phyloP scores from a whole-genome alignment of 805 yeast species.

The Candida schatavii region DNA sequence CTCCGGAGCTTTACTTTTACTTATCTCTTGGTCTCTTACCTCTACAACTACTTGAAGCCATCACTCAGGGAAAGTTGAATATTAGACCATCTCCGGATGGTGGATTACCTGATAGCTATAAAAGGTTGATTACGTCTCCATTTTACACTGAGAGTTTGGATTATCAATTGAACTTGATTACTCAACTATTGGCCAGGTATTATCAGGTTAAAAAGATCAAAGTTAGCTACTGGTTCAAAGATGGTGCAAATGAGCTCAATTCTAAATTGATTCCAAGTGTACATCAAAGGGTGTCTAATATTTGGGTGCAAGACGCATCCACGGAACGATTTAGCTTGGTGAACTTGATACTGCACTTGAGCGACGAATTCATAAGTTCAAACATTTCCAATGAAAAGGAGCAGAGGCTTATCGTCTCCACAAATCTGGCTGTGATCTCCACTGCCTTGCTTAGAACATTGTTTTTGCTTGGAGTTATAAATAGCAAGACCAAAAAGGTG shows the following conservation, averaged over 20 bases:
- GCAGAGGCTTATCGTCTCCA: conserved; percentile 30
- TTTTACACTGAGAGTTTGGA: conserved; percentile 52
- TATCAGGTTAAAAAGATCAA: conserved; percentile 71
- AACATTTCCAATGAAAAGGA: conserved; percentile 14
- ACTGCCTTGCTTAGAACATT: conserved; percentile 56
- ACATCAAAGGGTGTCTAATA: conserved; percentile 33
- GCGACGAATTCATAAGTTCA: conserved; percentile 23
- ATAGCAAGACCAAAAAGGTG: conserved; percentile 38
- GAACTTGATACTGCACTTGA: conserved; percentile 8
- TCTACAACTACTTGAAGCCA: conserved; percentile 60
- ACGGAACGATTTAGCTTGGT: conserved; percentile 13
- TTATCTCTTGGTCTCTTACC: conserved; percentile 73
- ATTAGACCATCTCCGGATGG: conserved; percentile 70
- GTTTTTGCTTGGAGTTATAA: conserved; percentile 48
- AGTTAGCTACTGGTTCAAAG: conserved; percentile 53
- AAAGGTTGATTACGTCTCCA: conserved; percentile 46
- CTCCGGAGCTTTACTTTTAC: conserved; percentile 82
- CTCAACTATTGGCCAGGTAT: conserved; percentile 76
- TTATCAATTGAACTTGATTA: conserved; percentile 61
- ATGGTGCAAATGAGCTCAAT: conserved; percentile 41
- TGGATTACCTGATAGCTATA: conserved; percentile 56
- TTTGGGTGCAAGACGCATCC: conserved; percentile 15
- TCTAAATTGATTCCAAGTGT: conserved; percentile 56
- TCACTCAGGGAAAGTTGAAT: conserved; percentile 59
- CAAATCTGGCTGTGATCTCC: conserved; percentile 53